Conservation (phyloP, 148 eudicot genomes). For the Fallopia convolvulus region DNA sequence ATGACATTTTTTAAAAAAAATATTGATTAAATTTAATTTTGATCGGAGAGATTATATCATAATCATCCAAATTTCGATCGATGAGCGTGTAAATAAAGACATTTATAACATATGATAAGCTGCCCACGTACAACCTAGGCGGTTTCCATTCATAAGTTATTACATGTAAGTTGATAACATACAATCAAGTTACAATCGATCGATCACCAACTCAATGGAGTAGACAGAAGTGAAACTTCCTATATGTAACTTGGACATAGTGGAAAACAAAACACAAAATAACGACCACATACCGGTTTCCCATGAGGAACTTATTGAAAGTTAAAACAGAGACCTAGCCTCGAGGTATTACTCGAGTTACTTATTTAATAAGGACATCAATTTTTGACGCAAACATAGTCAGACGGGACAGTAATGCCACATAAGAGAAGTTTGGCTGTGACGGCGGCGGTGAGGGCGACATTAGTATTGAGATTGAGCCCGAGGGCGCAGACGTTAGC, state of each 20-base stretch:
- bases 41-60: too few relatives aligned
- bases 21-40: too few relatives aligned
- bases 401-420: not conserved
- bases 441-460: not conserved
- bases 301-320: not conserved
- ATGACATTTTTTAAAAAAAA: too few relatives aligned
- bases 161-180: not conserved
- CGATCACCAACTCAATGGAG: not conserved
- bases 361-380: not conserved
- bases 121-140: too few relatives aligned
- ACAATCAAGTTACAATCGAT: not conserved
- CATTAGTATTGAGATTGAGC: not conserved
- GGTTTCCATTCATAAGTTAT: too few relatives aligned
- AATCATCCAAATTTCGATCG: too few relatives aligned
- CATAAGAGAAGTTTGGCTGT: not conserved
- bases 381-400: not conserved
- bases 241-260: not conserved
- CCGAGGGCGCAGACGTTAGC: not conserved
- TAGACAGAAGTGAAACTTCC: not conserved
- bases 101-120: too few relatives aligned
- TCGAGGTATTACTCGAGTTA: too few relatives aligned
- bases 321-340: not conserved
- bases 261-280: not conserved
- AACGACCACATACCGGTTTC: not conserved
- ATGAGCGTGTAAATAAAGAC: too few relatives aligned